Evolutionary conservation across 1,284 basidiomycete species (phyloP), one percentile per base, ranked within the genome.

Genomic region (Golubevia pallescens): DNA sequence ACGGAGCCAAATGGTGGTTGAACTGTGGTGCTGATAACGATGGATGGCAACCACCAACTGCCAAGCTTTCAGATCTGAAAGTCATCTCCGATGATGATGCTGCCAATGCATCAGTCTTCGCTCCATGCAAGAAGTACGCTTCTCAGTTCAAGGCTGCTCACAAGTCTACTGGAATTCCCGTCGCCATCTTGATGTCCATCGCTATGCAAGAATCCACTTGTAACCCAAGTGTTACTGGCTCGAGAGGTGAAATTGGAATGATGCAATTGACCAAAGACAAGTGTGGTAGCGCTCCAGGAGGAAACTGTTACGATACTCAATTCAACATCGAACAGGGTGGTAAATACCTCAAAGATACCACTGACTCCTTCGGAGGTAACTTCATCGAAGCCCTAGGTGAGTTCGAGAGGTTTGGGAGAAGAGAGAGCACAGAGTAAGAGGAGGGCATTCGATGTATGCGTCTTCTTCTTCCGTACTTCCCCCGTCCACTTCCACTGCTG

Each of bases 1-100:
- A 79, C 68, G 77, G 77, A 28, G 63, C 68, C 3, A 69, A 74
- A 28, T 54, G 28, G 42, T 79, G 73, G 69, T 72, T 79, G 65
- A 75, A 75, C 75, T 79, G 77, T 63, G 77, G 77, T 61, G 28
- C 77, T 58, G 34, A 38, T 10, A 55, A 67, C 16, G 62, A 69
- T 34, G 68, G 68, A 1, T 79, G 77, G 77, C 70, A 67, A 23
- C 74, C 77, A 19, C 75, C 77, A 28, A 61, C 70, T n/a, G 62
- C 77, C 19, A 59, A 38, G 20, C 60, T 79, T 21, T 54, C 62
- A 52, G 67, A 79, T 57, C 65, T 79, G 65, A 71, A 76, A 63
- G 61, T 75, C 61, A 61, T 75, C 60, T 38, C 34, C 10, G 51
- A 61, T 14, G 60, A 66, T 14, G 48, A 70, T 20, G 77, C 77